These are phyloP conservation scores for Lipomyces chichibuensis DNA, from an alignment of 805 yeast genomes.

Conservation along the genomic window DNA sequence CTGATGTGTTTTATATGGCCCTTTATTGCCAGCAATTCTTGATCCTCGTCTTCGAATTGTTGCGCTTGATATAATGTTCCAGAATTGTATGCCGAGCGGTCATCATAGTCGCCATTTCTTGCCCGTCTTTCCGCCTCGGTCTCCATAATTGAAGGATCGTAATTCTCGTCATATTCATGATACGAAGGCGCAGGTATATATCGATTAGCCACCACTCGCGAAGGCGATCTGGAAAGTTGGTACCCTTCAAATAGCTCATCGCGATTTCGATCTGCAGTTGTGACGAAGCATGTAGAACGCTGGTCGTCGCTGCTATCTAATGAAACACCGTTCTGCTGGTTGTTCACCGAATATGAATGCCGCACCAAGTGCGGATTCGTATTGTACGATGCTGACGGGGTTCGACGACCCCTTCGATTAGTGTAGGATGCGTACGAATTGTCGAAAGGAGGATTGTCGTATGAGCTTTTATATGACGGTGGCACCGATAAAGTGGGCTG, in stretches of 20 bases:
- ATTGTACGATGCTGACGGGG: neutral
- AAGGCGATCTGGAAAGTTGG: neutral
- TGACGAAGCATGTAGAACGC: neutral
- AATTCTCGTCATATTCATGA: constrained; percentile 6
- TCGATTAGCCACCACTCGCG: neutral
- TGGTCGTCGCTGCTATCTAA: neutral
- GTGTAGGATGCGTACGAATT: neutral
- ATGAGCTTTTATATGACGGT: neutral
- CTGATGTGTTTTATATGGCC: constrained; percentile 11
- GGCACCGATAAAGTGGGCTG: neutral
- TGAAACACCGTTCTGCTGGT: neutral
- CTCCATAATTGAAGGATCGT: constrained; percentile 30
- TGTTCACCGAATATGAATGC: neutral
- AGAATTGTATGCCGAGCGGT: neutral
- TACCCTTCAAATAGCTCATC: neutral
- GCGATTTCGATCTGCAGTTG: neutral
- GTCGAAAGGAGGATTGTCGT: too few relatives aligned
- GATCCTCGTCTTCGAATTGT: constrained; percentile 12
- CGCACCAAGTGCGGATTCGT: neutral
- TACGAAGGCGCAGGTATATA: neutral
- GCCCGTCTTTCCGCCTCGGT: constrained; percentile 18
- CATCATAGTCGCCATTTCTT: neutral
- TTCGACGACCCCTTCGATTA: neutral
- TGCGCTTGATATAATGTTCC: neutral
- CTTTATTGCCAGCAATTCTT: neutral